Evolutionary conservation across 805 yeast species (phyloP).

Genomic region (Ogataea salicorniae): DNA sequence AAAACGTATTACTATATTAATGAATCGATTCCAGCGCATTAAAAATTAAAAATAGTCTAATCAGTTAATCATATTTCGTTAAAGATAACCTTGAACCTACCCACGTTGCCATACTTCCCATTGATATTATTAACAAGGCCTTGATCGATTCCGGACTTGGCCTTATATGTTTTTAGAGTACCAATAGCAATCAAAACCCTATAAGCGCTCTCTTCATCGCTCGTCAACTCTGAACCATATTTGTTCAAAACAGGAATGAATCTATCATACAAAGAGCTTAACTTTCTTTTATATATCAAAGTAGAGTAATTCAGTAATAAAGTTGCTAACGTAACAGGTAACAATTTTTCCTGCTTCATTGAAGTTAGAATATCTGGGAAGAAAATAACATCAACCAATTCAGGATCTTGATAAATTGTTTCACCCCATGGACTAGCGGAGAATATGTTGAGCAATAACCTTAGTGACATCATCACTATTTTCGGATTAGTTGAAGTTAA

Average conservation of each 20-base stretch:
- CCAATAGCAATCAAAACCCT: conserved; percentile 61
- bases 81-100: conserved; percentile 19
- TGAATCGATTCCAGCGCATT: too few species aligned
- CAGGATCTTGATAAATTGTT: conserved; percentile 37
- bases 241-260: conserved; percentile 20
- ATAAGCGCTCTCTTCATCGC: conserved; percentile 63
- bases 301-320: conserved; percentile 45
- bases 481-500: conserved; percentile 27
- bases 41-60: not conserved
- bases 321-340: conserved; percentile 40
- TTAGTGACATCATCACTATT: conserved; percentile 49
- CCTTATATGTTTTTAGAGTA: conserved; percentile 36
- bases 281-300: conserved; percentile 29
- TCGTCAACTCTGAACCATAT: conserved; percentile 11
- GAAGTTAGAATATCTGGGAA: conserved; percentile 18
- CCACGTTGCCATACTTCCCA: conserved; percentile 3
- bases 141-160: conserved; percentile 4
- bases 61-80: conserved; percentile 14
- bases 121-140: conserved; percentile 8
- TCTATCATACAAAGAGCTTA: conserved; percentile 24
- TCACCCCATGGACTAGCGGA: conserved; percentile 42
- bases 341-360: conserved; percentile 24
- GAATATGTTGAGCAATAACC: conserved; percentile 54
- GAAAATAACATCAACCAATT: conserved; percentile 35
- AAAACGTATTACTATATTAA: too few species aligned